These are phyloP conservation scores for Xylogone sp. DNA, from an alignment of 2,329 filamentous ascomycete genomes.

Conservation along the genomic window DNA sequence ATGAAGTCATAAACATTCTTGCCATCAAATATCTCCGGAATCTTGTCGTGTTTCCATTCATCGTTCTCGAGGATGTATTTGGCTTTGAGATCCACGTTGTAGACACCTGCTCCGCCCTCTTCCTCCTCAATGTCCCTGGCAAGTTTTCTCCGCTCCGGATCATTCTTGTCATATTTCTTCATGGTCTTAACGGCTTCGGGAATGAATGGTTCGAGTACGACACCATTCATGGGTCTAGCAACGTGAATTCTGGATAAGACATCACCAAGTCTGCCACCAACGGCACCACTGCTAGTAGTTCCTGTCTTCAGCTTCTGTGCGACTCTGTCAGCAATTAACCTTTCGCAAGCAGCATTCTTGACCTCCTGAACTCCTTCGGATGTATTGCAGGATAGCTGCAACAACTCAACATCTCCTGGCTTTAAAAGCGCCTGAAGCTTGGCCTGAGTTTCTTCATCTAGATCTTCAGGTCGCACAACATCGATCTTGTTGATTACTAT, in stretches of 20 bases:
- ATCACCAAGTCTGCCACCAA: constrained; percentile 80
- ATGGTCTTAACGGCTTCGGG: constrained; percentile 76
- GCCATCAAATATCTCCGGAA: constrained; percentile 90
- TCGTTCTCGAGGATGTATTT: constrained; percentile 84
- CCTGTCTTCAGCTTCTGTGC: constrained; percentile 95
- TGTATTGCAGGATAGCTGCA: constrained; percentile 92
- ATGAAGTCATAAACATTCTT: constrained; percentile 98
- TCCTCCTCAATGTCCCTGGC: constrained; percentile 87
- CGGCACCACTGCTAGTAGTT: constrained; percentile 69
- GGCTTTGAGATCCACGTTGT: constrained; percentile 86
- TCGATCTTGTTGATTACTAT: constrained; percentile 99
- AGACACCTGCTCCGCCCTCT: constrained; percentile 92
- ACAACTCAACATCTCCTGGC: constrained; percentile 83
- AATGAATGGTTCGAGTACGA: constrained; percentile 77
- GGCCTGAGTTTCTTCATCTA: constrained; percentile 73
- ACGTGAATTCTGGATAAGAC: constrained; percentile 95
- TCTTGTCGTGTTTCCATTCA: constrained; percentile 94
- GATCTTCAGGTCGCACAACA: constrained; percentile 79
- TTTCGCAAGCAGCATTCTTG: constrained; percentile 92
- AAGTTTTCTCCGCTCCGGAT: constrained; percentile 77
- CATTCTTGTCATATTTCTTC: constrained; percentile 86
- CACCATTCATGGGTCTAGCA: constrained; percentile 83
- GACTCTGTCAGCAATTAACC: constrained; percentile 87
- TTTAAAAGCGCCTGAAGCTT: constrained; percentile 78
- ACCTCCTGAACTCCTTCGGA: constrained; percentile 91